Percentiles rank a stretch among this genome's conserved stretches.
Evolutionary conservation across 176 grass and related monocot genomes (phyloP).

Genomic region (Aegilops bicornis): DNA sequence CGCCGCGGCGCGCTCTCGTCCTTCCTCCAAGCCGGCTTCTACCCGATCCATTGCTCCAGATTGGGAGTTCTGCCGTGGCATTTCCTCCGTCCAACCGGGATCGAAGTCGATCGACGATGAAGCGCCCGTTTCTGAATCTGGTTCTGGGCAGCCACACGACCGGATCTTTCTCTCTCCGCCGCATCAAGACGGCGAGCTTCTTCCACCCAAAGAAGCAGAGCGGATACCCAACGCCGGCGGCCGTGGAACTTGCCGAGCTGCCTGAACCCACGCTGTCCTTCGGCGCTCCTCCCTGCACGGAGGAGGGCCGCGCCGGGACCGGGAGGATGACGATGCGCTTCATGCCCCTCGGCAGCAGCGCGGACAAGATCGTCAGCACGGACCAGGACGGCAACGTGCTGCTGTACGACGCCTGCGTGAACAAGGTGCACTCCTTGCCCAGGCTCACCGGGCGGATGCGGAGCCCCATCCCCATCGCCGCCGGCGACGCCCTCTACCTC

Average conservation of each 20-base stretch:
- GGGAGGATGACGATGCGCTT: slow-evolving; percentile 7
- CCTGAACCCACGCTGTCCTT: background rate
- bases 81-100: too few species aligned
- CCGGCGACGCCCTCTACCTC: background rate
- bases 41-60: too few species aligned
- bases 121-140: background rate
- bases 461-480: background rate
- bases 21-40: too few species aligned
- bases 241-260: background rate
- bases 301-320: background rate
- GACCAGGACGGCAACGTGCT: background rate
- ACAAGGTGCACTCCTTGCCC: background rate
- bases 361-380: slow-evolving; percentile 5
- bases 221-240: background rate
- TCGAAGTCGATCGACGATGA: background rate
- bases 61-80: too few species aligned
- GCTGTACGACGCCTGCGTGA: background rate
- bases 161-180: background rate
- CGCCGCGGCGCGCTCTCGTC: too few species aligned
- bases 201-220: background rate
- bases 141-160: background rate
- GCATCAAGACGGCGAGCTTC: background rate
- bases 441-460: background rate
- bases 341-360: background rate
- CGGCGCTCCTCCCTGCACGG: background rate